Base-by-base conservation (phyloP, 164 flowering plant species). In the Magnolia changhungtana region DNA sequence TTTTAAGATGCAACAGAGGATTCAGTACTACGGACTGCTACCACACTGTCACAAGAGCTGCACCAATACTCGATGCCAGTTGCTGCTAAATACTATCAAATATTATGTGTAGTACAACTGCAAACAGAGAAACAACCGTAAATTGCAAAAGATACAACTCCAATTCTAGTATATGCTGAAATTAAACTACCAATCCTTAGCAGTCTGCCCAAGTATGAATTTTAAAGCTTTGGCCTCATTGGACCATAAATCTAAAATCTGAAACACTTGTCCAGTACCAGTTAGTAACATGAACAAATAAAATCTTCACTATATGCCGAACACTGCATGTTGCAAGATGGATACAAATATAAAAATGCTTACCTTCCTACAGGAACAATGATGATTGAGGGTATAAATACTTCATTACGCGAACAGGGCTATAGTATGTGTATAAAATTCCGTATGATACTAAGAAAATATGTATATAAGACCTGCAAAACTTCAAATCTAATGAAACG, bases 391-490 rank as follows among this genome's bases (percentile, higher is more conserved):
- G 24, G 29, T 69, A 29, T 68, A 55, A 14, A 68, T 20, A 55
- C 78, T 75, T 75, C 67, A 58, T 72, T 63, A 77, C 55, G 71
- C 78, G 78, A 78, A 79, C 55, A 79, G 65, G 82, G 80, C 76
- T 31, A 81, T 9, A 73, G 74, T 71, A 67, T 58, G 77, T 71
- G 77, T 68, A 68, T 61, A 79, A 49, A 78, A 50, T 75, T 74
- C 84, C 80, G 78, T 59, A 45, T 68, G 80, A 73, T 72, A 78
- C 74, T 71, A 83, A 76, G 70, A 64, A 16, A 59, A 2, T 69
- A 59, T 74, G 27, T 37, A 77, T 61, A 75, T 58, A 72, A 72
- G 50, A 86, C 88, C 86, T 82, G 88, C 87, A 85, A 82, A 83
- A 86, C 84, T 83, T 68, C 50, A 81, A 78, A 65, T 73, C 82